These are phyloP conservation scores for Leptographium procerum DNA, from an alignment of 2,329 filamentous ascomycete genomes.

Conservation along the genomic window DNA sequence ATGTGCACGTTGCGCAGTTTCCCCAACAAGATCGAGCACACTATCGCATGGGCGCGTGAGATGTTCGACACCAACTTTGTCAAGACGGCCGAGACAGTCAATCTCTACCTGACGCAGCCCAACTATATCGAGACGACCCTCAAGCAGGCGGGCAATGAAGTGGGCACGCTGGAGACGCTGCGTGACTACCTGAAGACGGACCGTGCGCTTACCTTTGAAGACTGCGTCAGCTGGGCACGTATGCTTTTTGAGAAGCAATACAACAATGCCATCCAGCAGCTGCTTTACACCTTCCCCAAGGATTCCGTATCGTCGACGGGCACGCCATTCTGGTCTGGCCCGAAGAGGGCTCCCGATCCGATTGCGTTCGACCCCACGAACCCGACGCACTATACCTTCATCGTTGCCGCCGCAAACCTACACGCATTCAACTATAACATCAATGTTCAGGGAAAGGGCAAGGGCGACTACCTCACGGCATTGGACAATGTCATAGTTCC, in stretches of 20 bases:
- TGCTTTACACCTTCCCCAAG: slow-evolving; percentile 95
- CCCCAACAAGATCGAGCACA: slow-evolving; percentile 97
- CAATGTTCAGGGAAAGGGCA: slow-evolving; percentile 64
- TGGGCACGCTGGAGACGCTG: slow-evolving; percentile 81
- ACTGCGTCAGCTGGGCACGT: slow-evolving; percentile 93
- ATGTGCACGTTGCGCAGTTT: slow-evolving; percentile 98
- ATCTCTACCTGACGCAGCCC: slow-evolving; percentile 82
- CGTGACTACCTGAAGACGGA: slow-evolving; percentile 85
- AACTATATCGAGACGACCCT: slow-evolving; percentile 80
- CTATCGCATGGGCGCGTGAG: slow-evolving; percentile 95
- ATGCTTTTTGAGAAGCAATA: slow-evolving; percentile 93
- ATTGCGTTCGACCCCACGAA: slow-evolving; percentile 81
- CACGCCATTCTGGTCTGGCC: slow-evolving; percentile 93
- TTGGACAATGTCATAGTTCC: slow-evolving; percentile 90
- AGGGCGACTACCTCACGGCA: slow-evolving; percentile 64
- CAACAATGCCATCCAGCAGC: slow-evolving; percentile 90
- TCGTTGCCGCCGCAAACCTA: slow-evolving; percentile 79
- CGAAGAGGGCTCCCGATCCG: slow-evolving; percentile 88
- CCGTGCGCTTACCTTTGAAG: slow-evolving; percentile 84
- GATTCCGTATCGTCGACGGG: slow-evolving; percentile 81
- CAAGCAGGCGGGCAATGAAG: slow-evolving; percentile 91
- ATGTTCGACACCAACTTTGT: slow-evolving; percentile 92
- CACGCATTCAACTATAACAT: slow-evolving; percentile 98
- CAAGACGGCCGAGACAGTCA: slow-evolving; percentile 85
- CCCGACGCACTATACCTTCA: slow-evolving; percentile 75